These are phyloP conservation scores for Pseudogymnoascus sp. DNA, from an alignment of 2,329 filamentous ascomycete genomes.

Conservation along the genomic window DNA sequence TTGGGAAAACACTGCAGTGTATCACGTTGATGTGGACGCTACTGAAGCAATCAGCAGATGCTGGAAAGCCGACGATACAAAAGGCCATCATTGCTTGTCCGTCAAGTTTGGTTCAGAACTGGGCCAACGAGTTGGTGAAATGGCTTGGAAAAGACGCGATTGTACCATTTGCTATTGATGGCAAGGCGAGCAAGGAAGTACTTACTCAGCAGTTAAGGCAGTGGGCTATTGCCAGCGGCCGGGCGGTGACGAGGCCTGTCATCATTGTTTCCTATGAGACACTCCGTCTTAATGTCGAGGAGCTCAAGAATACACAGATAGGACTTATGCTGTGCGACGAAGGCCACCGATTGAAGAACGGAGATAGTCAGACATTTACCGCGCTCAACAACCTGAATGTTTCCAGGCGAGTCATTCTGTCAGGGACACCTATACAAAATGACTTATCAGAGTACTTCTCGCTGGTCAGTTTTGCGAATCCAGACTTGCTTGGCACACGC, in stretches of 20 bases:
- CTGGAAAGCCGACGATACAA: conserved; percentile 87
- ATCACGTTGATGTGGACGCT: conserved; percentile 96
- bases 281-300: conserved; percentile 78
- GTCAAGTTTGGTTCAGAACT: conserved; percentile 92
- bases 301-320: conserved; percentile 82
- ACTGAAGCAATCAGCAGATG: conserved; percentile 87
- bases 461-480: conserved; percentile 92
- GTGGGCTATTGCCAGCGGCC: conserved; percentile 88
- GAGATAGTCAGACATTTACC: conserved; percentile 88
- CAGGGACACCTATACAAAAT: conserved; percentile 95
- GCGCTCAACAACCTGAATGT: conserved; percentile 88
- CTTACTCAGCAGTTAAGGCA: conserved; percentile 82
- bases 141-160: conserved; percentile 92
- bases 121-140: conserved; percentile 94
- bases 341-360: conserved; percentile 92
- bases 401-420: conserved; percentile 82
- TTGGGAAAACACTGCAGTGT: conserved; percentile 95
- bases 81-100: conserved; percentile 97
- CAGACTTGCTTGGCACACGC: conserved; percentile 78
- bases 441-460: conserved; percentile 98
- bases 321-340: conserved; percentile 92
- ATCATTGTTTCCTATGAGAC: conserved; percentile 98
- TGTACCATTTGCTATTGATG: conserved; percentile 89
- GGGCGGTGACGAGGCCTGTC: conserved; percentile 80
- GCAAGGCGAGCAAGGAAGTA: conserved; percentile 91